Evolutionary conservation across 1,284 basidiomycete genomes (phyloP).

Genomic region (Trametes pubescens): DNA sequence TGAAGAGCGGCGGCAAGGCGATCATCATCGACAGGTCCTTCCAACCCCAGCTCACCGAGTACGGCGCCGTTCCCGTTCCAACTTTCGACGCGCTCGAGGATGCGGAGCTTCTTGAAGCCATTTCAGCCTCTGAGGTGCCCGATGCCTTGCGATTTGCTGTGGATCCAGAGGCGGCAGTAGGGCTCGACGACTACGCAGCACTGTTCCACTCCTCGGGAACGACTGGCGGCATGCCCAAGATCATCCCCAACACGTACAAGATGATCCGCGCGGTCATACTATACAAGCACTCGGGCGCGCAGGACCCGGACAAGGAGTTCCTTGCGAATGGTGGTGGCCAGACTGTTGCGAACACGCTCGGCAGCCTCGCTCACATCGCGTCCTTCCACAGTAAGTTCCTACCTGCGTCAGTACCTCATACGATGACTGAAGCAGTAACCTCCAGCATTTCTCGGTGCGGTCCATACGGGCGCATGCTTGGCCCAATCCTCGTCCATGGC

Average conservation of each 20-base stretch:
- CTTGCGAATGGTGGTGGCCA: neutral
- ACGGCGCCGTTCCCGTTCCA: neutral
- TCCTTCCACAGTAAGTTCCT: conserved; percentile 24
- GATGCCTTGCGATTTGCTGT: neutral
- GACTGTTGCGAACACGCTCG: conserved; percentile 22
- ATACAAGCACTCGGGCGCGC: conserved; percentile 14
- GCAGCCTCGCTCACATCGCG: conserved; percentile 25
- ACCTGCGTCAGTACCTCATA: neutral
- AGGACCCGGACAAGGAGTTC: neutral
- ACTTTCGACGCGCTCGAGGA: conserved; percentile 11
- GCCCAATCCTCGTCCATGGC: conserved; percentile 28
- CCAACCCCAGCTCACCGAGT: neutral
- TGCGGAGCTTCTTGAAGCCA: neutral
- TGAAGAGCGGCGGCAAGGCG: conserved; percentile 18
- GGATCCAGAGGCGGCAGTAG: conserved; percentile 1
- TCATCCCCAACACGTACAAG: conserved; percentile 28
- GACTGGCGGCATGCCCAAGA: conserved; percentile 26
- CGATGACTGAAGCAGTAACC: neutral
- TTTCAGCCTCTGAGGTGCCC: conserved; percentile 4
- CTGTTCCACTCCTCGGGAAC: conserved; percentile 32
- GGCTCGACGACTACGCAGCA: conserved; percentile 18
- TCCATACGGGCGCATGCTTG: conserved; percentile 21
- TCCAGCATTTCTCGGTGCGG: conserved; percentile 18
- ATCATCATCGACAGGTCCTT: conserved; percentile 20
- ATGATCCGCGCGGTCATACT: conserved; percentile 17